Evolutionary conservation across 169 alveolate species (phyloP), one percentile per base, ranked within the genome.

Genomic region (Eimeria praecox): DNA sequence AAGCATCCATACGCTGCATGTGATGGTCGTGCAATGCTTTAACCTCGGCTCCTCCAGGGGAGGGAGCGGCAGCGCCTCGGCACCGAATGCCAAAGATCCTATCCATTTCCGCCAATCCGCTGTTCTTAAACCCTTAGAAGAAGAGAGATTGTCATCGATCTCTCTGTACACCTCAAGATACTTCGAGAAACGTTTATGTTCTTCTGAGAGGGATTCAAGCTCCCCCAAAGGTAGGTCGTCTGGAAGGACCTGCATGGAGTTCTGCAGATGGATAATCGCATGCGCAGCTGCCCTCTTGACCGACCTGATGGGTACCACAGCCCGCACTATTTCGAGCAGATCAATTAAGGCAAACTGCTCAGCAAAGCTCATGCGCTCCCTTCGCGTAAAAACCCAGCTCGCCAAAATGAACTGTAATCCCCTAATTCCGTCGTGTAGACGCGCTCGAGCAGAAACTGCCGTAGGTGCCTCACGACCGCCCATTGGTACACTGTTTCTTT

Each of bases 1-100:
- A 54, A 93, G 66, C 62, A 75, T 93, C 96, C 96, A 93, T 49
- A 93, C 93, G 42, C 96, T 88, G 78, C 96, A 93, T n/a, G 90
- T 71, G 49, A 64, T 46, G 12, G 96, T 93, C 27, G 52, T 64
- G 93, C 96, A 93, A 66, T 93, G 96, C 64, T 42, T 87, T 46
- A 93, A 27, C 88, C n/a, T 42, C 30, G 96, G 96, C 66, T 88
- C 94, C 42, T 66, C 86, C 64, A 64, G 89, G 30, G 90, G 96
- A 54, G 88, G 44, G 9, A 71, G 88, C 78, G 93, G 89, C 56
- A 42, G 75, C 38, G 86, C 73, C n/a, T 80, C 92, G 35, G 42
- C 78, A 33, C 88, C 96, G 35, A 86, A 86, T 35, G 92, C 12
- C 24, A 86, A 38, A 4, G 40, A 30, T 10, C 92, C 92, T 38